Evolutionary conservation across 129 eudicot species (phyloP).

Genomic region (Pulicaria dysenterica): DNA sequence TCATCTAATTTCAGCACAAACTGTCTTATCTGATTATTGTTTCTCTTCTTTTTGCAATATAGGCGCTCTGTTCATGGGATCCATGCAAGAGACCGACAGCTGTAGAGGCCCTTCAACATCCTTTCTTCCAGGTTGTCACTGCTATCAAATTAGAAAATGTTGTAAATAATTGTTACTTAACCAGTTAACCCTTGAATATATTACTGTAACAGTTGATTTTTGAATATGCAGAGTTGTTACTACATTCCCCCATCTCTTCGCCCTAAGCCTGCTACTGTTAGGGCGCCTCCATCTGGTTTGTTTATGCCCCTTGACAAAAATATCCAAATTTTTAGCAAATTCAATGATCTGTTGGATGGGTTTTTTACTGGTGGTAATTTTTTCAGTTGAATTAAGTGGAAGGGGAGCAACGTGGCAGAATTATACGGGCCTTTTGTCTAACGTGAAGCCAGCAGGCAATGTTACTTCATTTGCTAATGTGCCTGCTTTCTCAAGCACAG

Average conservation of each 20-base stretch:
- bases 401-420: constrained; percentile 55
- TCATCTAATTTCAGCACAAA: not conserved
- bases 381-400: constrained; percentile 48
- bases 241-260: constrained; percentile 91
- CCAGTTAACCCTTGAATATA: not conserved
- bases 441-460: constrained; percentile 43
- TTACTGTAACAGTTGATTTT: not conserved
- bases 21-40: not conserved
- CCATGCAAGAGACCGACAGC: constrained; percentile 94
- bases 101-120: constrained; percentile 87
- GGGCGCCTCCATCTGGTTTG: constrained; percentile 72
- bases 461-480: constrained; percentile 39
- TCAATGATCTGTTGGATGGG: not conserved
- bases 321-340: not conserved
- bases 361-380: constrained; percentile 15
- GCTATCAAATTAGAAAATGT: constrained; percentile 11
- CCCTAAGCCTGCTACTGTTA: constrained; percentile 49
- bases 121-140: constrained; percentile 78
- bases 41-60: constrained; percentile 11
- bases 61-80: constrained; percentile 96
- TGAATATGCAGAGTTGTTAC: constrained; percentile 66
- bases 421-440: constrained; percentile 50
- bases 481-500: constrained; percentile 44
- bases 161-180: not conserved
- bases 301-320: not conserved